A percentile compares a stretch with the other conserved stretches of the same genome.
phyloP scores from a whole-genome alignment of 139 green algal genomes.

The Chloropicon primus region DNA sequence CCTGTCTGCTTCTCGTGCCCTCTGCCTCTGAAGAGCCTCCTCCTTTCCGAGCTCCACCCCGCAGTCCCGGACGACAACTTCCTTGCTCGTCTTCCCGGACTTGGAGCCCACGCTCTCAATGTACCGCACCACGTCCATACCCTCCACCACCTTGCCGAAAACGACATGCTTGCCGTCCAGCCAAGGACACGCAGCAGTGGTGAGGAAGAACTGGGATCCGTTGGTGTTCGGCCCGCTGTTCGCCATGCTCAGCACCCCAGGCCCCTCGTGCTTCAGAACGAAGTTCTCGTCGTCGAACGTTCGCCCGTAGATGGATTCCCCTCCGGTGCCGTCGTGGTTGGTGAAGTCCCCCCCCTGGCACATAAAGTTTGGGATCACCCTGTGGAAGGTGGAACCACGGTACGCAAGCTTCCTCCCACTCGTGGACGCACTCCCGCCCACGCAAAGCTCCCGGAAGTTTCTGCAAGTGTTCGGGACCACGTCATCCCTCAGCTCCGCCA shows the following conservation, averaged over 20 bases:
- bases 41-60: constrained; percentile 19
- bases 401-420: constrained; percentile 24
- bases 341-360: constrained; percentile 25
- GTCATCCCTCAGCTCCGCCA: constrained; percentile 22
- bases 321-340: constrained; percentile 53
- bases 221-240: constrained; percentile 84
- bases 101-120: constrained; percentile 30
- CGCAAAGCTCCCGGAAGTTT: constrained; percentile 17
- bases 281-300: constrained; percentile 69
- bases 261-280: constrained; percentile 51
- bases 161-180: constrained; percentile 77
- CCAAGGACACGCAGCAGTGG: constrained; percentile 40
- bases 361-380: constrained; percentile 80
- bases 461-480: constrained; percentile 11
- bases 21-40: no score
- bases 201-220: constrained; percentile 71
- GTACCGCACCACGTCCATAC: constrained; percentile 45
- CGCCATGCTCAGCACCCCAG: constrained; percentile 60
- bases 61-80: constrained; percentile 50
- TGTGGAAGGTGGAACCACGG: constrained; percentile 55
- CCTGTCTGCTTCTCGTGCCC: no score
- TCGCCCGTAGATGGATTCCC: constrained; percentile 66
- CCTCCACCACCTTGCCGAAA: constrained; percentile 62
- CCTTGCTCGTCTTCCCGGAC: constrained; percentile 27
- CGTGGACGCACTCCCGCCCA: background rate